Percentiles rank a stretch among this genome's conserved stretches.
These are phyloP conservation scores for Verbena officinalis DNA, from an alignment of 257 asterid genomes.

Conservation along the genomic window DNA sequence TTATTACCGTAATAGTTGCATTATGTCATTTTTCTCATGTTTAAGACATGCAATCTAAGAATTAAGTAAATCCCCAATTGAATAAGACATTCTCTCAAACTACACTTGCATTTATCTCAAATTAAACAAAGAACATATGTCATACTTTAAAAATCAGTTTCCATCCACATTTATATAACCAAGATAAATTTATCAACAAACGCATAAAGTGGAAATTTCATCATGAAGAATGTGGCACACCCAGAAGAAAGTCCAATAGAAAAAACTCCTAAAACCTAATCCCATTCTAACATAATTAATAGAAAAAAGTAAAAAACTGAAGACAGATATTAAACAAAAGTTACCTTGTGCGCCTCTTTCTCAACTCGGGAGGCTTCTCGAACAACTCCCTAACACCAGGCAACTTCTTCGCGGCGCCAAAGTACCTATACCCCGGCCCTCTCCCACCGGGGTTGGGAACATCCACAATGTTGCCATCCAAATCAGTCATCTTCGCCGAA, in stretches of 20 bases:
- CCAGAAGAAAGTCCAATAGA: background rate
- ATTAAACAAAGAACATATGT: background rate
- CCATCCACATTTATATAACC: background rate
- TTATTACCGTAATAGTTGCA: background rate
- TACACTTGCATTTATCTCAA: background rate
- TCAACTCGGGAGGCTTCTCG: slow-evolving; percentile 93
- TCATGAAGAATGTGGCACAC: background rate
- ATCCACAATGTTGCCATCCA: slow-evolving; percentile 94
- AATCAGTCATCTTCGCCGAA: slow-evolving; percentile 95
- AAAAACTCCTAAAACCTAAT: background rate
- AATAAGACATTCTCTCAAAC: background rate
- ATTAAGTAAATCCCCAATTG: slow-evolving; percentile 13
- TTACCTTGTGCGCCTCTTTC: slow-evolving; percentile 92
- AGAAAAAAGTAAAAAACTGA: no score
- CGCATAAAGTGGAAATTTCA: background rate
- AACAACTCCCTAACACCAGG: slow-evolving; percentile 96
- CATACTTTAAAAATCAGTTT: slow-evolving; percentile 3
- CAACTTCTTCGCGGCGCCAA: slow-evolving; percentile 96
- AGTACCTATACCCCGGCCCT: slow-evolving; percentile 94
- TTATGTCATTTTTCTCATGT: background rate
- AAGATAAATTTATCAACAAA: background rate
- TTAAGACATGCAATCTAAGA: background rate
- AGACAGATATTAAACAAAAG: background rate
- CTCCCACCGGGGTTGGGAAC: slow-evolving; percentile 97
- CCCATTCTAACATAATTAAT: background rate